A percentile compares a stretch with the other conserved stretches of the same genome.
These are phyloP conservation scores for Exophiala bonariae DNA, from an alignment of 2,329 filamentous ascomycete species.

Conservation along the genomic window DNA sequence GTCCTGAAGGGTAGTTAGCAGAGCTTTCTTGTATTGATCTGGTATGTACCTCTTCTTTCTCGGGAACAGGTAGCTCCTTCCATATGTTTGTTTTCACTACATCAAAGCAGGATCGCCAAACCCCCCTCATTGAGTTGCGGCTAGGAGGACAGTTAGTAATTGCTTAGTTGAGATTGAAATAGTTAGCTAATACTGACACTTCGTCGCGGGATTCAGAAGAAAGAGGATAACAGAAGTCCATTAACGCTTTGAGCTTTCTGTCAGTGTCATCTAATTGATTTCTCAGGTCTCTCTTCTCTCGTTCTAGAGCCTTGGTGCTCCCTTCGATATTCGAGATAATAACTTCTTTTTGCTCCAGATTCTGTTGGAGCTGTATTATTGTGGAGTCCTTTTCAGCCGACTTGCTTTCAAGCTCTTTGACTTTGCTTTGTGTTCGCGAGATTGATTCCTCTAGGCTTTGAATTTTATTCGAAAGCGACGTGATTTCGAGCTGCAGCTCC, in stretches of 20 bases:
- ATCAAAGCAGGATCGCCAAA: slow-evolving; percentile 1
- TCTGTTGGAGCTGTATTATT: slow-evolving; percentile 1
- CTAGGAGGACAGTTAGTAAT: slow-evolving; percentile 2
- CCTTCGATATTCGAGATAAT: not conserved
- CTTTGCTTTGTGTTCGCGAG: not conserved
- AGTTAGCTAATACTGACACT: slow-evolving; percentile 1
- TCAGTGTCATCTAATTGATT: not conserved
- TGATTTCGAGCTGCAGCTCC: not conserved
- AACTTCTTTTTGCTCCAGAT: not conserved
- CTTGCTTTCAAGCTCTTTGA: slow-evolving; percentile 1
- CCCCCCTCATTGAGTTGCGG: not conserved
- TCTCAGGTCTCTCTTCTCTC: not conserved
- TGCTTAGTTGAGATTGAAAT: not conserved
- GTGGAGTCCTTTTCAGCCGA: not conserved
- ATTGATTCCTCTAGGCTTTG: not conserved
- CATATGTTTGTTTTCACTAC: not conserved
- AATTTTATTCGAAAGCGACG: not conserved
- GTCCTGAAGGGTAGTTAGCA: not conserved
- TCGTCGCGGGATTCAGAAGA: not conserved
- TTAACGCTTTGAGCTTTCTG: not conserved
- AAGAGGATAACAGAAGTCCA: slow-evolving; percentile 1
- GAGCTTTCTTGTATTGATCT: not conserved
- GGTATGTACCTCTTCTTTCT: slow-evolving; percentile 1
- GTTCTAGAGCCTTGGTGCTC: not conserved
- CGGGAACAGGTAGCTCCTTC: not conserved